Evolutionary conservation across 208 protist species (phyloP).

Genomic region (Crithidia sp.): DNA sequence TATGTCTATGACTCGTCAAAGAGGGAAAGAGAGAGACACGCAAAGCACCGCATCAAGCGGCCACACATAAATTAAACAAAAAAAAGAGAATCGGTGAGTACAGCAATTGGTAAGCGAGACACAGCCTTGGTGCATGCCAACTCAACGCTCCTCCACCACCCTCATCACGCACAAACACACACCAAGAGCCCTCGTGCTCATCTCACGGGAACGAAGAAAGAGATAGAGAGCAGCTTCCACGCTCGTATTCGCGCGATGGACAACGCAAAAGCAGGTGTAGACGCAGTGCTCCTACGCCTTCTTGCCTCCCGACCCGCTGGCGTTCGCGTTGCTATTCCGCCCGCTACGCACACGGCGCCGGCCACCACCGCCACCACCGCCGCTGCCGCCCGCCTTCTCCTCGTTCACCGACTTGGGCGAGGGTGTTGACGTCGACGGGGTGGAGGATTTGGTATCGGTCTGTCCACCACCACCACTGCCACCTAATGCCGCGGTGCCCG

Average conservation of each 20-base stretch:
- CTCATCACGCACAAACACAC: too few species aligned
- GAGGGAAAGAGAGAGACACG: too few species aligned
- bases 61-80: background rate
- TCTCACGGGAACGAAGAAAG: background rate
- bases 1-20: too few species aligned
- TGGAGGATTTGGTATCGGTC: background rate
- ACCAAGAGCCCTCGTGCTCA: too few species aligned
- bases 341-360: constrained; percentile 15
- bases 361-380: background rate
- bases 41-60: background rate
- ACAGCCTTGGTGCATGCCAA: too few species aligned
- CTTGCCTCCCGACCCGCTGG: constrained; percentile 5
- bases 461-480: background rate
- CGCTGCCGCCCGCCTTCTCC: background rate
- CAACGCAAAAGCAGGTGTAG: too few species aligned
- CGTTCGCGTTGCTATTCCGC: constrained; percentile 11
- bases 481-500: background rate
- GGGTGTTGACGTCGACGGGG: background rate
- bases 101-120: background rate
- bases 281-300: background rate
- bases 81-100: background rate
- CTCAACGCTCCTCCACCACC: too few species aligned
- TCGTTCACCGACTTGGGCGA: background rate
- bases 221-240: constrained; percentile 9
- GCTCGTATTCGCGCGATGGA: too few species aligned